These are phyloP conservation scores for Rubus idaeus DNA, from an alignment of 306 rosid genomes.

Conservation along the genomic window DNA sequence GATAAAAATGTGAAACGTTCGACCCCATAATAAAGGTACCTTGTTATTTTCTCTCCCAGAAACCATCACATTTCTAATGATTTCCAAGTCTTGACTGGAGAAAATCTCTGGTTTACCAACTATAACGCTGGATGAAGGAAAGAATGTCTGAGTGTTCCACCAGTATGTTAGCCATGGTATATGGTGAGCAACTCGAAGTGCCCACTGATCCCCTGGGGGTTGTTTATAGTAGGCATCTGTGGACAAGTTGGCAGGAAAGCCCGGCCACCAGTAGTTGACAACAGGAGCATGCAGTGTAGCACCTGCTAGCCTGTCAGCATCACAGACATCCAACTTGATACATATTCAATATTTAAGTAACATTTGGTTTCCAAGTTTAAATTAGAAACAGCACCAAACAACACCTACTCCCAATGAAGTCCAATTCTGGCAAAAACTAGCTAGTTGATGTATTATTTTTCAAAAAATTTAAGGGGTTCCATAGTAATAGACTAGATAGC, in stretches of 20 bases:
- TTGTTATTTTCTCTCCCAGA: neutral
- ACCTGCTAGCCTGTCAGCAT: conserved; percentile 48
- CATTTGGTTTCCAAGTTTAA: neutral
- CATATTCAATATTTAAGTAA: neutral
- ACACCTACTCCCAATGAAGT: neutral
- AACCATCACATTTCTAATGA: conserved; percentile 1
- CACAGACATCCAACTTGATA: neutral
- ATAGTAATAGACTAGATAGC: neutral
- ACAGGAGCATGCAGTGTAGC: conserved; percentile 48
- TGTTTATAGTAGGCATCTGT: conserved; percentile 36
- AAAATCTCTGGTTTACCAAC: conserved; percentile 24
- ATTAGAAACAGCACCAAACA: neutral
- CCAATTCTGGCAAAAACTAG: neutral
- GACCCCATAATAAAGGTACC: conserved; percentile 23
- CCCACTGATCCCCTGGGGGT: conserved; percentile 46
- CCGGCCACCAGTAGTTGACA: conserved; percentile 58
- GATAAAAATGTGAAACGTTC: neutral
- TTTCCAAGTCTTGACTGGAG: conserved; percentile 40
- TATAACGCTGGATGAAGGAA: conserved; percentile 43
- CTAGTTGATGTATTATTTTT: neutral
- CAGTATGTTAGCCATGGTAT: conserved; percentile 49
- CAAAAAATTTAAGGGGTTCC: neutral
- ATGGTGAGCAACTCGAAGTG: conserved; percentile 48
- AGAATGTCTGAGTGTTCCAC: conserved; percentile 59
- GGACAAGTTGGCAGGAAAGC: conserved; percentile 41